A percentile compares a stretch with the other conserved stretches of the same genome.
These are phyloP conservation scores for Grifola frondosa DNA, from an alignment of 1,284 basidiomycete species.

Conservation along the genomic window DNA sequence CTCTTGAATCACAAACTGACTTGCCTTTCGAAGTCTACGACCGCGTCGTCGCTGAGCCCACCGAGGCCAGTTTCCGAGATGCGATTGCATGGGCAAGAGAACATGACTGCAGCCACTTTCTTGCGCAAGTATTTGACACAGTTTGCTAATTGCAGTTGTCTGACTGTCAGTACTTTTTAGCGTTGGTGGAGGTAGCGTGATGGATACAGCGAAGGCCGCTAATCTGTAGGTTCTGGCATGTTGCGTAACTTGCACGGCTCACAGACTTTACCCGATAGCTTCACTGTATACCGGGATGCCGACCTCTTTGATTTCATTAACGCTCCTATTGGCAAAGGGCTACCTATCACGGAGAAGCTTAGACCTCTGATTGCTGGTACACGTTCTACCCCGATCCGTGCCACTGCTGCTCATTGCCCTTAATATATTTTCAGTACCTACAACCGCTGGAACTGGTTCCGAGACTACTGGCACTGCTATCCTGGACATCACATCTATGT, in stretches of 20 bases:
- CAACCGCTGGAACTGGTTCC: slow-evolving; percentile 96
- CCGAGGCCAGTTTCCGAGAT: slow-evolving; percentile 83
- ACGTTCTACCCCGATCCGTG: slow-evolving; percentile 10
- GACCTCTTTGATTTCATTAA: slow-evolving; percentile 97
- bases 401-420: background rate
- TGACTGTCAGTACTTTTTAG: slow-evolving; percentile 37
- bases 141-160: background rate
- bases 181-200: slow-evolving; percentile 93
- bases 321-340: slow-evolving; percentile 91
- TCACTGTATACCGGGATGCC: slow-evolving; percentile 86
- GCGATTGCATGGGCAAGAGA: slow-evolving; percentile 88
- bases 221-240: slow-evolving; percentile 63
- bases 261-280: slow-evolving; percentile 40
- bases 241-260: background rate
- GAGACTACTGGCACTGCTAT: slow-evolving; percentile 99
- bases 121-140: slow-evolving; percentile 60
- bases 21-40: slow-evolving; percentile 87
- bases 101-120: slow-evolving; percentile 90
- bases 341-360: slow-evolving; percentile 76
- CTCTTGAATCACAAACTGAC: slow-evolving; percentile 70
- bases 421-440: slow-evolving; percentile 60
- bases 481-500: slow-evolving; percentile 85
- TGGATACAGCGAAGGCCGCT: slow-evolving; percentile 93
- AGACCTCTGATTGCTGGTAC: slow-evolving; percentile 84
- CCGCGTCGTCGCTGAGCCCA: slow-evolving; percentile 86